Percentiles rank a stretch among this genome's conserved stretches.
Conservation (phyloP, 352 stramenopile genomes). For the Globisporangium acanthophoron region DNA sequence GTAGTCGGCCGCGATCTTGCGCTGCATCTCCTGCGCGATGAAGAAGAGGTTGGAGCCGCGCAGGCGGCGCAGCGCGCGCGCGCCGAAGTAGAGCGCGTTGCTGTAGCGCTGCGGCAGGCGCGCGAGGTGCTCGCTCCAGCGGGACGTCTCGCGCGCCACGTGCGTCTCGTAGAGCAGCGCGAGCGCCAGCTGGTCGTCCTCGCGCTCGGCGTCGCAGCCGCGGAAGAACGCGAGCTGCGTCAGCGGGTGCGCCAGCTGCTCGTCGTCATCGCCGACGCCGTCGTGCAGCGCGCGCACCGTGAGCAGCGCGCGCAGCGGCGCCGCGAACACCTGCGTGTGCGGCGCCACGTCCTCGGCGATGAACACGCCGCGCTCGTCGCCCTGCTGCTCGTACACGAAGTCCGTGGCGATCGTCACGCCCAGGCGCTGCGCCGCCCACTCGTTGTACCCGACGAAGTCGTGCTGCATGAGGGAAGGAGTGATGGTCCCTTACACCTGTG, state of each 20-base stretch:
- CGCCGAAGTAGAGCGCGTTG: constrained; percentile 64
- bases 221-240: constrained; percentile 43
- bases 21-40: constrained; percentile 57
- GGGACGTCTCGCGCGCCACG: constrained; percentile 31
- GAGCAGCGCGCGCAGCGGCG: constrained; percentile 48
- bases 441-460: constrained; percentile 70
- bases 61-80: constrained; percentile 31
- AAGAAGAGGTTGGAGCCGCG: constrained; percentile 60
- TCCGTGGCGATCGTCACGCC: constrained; percentile 59
- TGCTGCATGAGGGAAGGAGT: constrained; percentile 2
- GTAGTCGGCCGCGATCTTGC: constrained; percentile 53
- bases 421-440: constrained; percentile 53
- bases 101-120: constrained; percentile 56
- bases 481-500: neutral
- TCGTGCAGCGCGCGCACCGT: constrained; percentile 37
- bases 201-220: constrained; percentile 27
- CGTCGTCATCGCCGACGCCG: constrained; percentile 10
- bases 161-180: constrained; percentile 71
- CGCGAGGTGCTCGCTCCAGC: constrained; percentile 61
- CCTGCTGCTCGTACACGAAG: constrained; percentile 76
- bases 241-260: constrained; percentile 20
- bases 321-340: constrained; percentile 61
- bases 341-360: constrained; percentile 75
- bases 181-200: constrained; percentile 68
- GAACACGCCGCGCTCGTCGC: constrained; percentile 69